phyloP scores from a whole-genome alignment of 768 basidiomycete species.

The Auricularia sp. region DNA sequence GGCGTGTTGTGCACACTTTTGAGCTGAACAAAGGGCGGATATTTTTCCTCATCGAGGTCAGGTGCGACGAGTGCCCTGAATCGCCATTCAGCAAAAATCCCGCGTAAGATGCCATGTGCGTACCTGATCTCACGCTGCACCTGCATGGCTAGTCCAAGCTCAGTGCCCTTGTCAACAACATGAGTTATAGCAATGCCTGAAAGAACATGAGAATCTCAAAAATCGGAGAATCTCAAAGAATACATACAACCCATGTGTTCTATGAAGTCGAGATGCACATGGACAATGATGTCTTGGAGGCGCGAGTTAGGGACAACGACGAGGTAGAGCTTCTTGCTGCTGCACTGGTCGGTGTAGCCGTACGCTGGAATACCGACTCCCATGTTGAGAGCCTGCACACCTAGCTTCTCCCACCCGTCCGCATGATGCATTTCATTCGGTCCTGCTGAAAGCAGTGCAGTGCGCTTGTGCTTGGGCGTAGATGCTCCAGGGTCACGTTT shows the following conservation, averaged over 20 bases:
- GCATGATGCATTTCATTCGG: not conserved
- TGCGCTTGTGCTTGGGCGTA: not conserved
- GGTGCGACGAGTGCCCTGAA: constrained; percentile 9
- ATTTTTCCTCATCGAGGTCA: constrained; percentile 13
- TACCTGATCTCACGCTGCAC: constrained; percentile 7
- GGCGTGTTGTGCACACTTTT: constrained; percentile 22
- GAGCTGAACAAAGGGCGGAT: constrained; percentile 12
- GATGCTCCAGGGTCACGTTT: not conserved
- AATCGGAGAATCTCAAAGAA: not conserved
- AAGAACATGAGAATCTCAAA: not conserved
- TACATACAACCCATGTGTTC: constrained; percentile 18
- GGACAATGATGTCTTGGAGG: constrained; percentile 16
- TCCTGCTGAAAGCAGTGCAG: not conserved
- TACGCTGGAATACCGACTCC: constrained; percentile 22
- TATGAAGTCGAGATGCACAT: constrained; percentile 25
- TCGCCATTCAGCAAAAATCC: not conserved
- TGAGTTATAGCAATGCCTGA: constrained; percentile 20
- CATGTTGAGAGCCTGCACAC: constrained; percentile 18
- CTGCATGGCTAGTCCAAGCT: constrained; percentile 19
- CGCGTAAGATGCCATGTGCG: not conserved
- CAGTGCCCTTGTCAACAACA: constrained; percentile 21
- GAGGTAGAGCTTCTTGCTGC: constrained; percentile 11
- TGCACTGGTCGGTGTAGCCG: constrained; percentile 21
- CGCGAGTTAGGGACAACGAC: constrained; percentile 19
- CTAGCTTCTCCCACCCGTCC: constrained; percentile 25